A percentile compares a stretch with the other conserved stretches of the same genome.
Evolutionary conservation across 257 asterid genomes (phyloP).

Genomic region (Datura wrightii): DNA sequence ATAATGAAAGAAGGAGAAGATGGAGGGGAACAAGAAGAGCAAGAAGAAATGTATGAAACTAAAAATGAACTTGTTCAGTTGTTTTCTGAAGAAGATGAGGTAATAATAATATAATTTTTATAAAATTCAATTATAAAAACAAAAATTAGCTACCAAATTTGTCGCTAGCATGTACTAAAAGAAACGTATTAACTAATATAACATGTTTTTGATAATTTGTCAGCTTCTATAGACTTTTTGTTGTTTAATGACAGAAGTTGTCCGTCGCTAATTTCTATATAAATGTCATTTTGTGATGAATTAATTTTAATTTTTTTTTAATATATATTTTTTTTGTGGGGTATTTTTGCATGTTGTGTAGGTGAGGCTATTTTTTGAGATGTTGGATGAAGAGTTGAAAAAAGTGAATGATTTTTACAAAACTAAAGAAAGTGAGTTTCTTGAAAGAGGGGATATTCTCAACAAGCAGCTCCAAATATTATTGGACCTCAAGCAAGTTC

Average conservation of each 20-base stretch:
- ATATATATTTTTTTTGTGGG: too few species aligned
- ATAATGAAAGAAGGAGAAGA: constrained; percentile 41
- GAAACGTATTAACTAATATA: background rate
- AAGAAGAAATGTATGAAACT: constrained; percentile 62
- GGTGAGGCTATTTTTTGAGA: constrained; percentile 71
- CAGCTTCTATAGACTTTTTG: background rate
- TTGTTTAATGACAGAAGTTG: background rate
- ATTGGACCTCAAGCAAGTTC: constrained; percentile 67
- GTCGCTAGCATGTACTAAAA: too few species aligned
- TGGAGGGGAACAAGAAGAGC: constrained; percentile 51
- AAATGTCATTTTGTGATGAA: too few species aligned
- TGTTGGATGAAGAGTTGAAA: constrained; percentile 70
- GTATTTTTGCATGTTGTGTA: constrained; percentile 36
- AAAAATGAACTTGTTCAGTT: constrained; percentile 80
- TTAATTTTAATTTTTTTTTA: background rate
- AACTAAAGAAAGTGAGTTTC: constrained; percentile 73
- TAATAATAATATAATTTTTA: constrained; percentile 28
- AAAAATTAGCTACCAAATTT: background rate
- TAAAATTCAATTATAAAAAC: too few species aligned
- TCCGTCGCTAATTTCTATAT: background rate
- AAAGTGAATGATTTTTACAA: constrained; percentile 81
- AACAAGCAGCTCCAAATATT: constrained; percentile 78
- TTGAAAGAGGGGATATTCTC: constrained; percentile 75
- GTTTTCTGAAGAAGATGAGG: constrained; percentile 90
- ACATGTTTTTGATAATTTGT: background rate